Evolutionary conservation across 306 rosid genomes (phyloP).

Genomic region (Glycine latifolia): DNA sequence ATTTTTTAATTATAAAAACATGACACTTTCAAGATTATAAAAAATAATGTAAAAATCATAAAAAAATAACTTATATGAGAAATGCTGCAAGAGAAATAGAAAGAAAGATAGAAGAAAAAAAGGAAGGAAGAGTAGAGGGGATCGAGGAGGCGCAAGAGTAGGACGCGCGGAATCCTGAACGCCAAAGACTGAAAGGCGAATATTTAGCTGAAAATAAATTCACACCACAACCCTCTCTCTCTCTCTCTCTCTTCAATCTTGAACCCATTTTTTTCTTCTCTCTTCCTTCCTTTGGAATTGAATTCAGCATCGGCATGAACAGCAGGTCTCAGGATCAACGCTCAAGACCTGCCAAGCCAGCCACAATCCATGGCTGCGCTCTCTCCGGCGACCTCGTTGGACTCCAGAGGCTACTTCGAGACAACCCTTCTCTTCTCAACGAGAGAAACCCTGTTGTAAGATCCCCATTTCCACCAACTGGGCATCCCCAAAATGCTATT

Average conservation of each 20-base stretch:
- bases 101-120: too few species aligned
- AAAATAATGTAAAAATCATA: too few species aligned
- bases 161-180: slow-evolving; percentile 3
- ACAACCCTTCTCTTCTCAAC: slow-evolving; percentile 78
- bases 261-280: too few species aligned
- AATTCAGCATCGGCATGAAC: slow-evolving; percentile 56
- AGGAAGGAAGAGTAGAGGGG: not conserved
- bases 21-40: too few species aligned
- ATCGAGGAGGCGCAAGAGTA: not conserved
- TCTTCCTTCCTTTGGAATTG: slow-evolving; percentile 1
- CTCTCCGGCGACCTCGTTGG: slow-evolving; percentile 76
- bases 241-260: not conserved
- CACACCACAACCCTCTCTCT: not conserved
- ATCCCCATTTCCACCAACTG: slow-evolving; percentile 30
- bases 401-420: slow-evolving; percentile 79
- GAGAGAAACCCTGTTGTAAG: slow-evolving; percentile 86
- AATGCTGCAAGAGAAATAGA: too few species aligned
- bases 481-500: slow-evolving; percentile 25
- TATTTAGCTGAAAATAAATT: not conserved
- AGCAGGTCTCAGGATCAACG: slow-evolving; percentile 70
- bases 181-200: slow-evolving; percentile 12
- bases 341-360: slow-evolving; percentile 70
- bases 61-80: too few species aligned
- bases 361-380: slow-evolving; percentile 80
- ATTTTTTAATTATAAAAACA: too few species aligned